Conservation (phyloP, 208 protist species). For the Trypanosoma caninum region DNA sequence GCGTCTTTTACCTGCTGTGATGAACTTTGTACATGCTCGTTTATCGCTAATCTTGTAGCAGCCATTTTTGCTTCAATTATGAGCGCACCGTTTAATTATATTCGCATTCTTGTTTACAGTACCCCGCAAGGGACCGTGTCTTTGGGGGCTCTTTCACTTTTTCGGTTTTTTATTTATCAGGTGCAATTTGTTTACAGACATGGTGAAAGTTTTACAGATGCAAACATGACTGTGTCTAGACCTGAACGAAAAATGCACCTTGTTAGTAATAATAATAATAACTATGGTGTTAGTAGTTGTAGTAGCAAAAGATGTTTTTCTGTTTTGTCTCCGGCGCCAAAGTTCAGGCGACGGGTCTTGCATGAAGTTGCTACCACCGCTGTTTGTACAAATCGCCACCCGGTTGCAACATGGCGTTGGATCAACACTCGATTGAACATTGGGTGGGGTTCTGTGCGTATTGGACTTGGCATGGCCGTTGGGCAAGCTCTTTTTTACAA, state of each 20-base stretch:
- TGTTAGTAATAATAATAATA: too few species aligned
- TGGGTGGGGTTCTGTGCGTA: constrained; percentile 86
- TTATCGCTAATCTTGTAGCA: constrained; percentile 77
- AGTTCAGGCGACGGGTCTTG: too few species aligned
- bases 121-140: constrained; percentile 64
- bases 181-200: constrained; percentile 59
- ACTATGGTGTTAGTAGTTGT: too few species aligned
- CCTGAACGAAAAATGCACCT: neutral
- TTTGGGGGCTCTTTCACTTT: constrained; percentile 54
- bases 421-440: constrained; percentile 85
- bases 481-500: constrained; percentile 80
- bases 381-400: constrained; percentile 27
- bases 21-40: constrained; percentile 36
- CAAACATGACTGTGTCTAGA: neutral
- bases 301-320: too few species aligned
- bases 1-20: neutral
- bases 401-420: constrained; percentile 69
- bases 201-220: constrained; percentile 68
- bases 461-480: constrained; percentile 87
- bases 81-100: constrained; percentile 88
- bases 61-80: constrained; percentile 74
- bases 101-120: constrained; percentile 81
- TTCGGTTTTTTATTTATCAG: constrained; percentile 77
- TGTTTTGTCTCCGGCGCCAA: too few species aligned
- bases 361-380: neutral